These are phyloP conservation scores for Polychaeton citri DNA, from an alignment of 2,329 filamentous ascomycete genomes.

Conservation along the genomic window DNA sequence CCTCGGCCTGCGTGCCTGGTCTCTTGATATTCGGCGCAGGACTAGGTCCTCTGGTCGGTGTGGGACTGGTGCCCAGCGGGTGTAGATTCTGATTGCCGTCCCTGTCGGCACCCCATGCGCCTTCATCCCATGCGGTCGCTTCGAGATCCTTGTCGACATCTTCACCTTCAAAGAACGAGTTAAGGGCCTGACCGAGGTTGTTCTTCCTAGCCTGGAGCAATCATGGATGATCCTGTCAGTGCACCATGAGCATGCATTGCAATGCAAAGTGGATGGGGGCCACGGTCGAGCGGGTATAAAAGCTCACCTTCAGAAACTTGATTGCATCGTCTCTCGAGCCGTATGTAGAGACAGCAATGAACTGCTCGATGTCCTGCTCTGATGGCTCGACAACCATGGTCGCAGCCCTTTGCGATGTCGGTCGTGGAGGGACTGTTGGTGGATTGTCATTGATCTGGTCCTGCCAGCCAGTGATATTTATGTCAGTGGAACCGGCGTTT, in stretches of 20 bases:
- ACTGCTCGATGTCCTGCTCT: conserved; percentile 10
- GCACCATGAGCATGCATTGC: not conserved
- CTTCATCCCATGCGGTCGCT: conserved; percentile 17
- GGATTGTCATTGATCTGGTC: conserved; percentile 2
- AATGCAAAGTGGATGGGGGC: not conserved
- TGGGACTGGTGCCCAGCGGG: conserved; percentile 15
- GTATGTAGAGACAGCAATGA: conserved; percentile 11
- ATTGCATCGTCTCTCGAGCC: conserved; percentile 10
- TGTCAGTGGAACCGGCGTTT: too few species aligned
- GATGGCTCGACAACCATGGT: conserved; percentile 15
- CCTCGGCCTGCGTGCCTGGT: conserved; percentile 16
- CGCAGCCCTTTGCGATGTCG: conserved; percentile 6
- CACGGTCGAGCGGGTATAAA: too few species aligned
- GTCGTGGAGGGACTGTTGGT: conserved; percentile 4
- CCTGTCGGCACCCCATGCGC: conserved; percentile 13
- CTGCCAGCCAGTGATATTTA: too few species aligned
- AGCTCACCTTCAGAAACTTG: conserved; percentile 17
- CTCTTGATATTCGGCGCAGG: conserved; percentile 11
- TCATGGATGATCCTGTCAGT: not conserved
- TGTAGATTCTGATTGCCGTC: conserved; percentile 16
- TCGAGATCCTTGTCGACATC: conserved; percentile 15
- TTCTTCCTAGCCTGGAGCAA: conserved; percentile 18
- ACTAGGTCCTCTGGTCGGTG: conserved; percentile 17
- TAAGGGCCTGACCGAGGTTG: conserved; percentile 14
- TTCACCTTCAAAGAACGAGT: conserved; percentile 19